Evolutionary conservation across 306 rosid species (phyloP), one percentile per base, ranked within the genome.

Genomic region (Quillaja saponaria): DNA sequence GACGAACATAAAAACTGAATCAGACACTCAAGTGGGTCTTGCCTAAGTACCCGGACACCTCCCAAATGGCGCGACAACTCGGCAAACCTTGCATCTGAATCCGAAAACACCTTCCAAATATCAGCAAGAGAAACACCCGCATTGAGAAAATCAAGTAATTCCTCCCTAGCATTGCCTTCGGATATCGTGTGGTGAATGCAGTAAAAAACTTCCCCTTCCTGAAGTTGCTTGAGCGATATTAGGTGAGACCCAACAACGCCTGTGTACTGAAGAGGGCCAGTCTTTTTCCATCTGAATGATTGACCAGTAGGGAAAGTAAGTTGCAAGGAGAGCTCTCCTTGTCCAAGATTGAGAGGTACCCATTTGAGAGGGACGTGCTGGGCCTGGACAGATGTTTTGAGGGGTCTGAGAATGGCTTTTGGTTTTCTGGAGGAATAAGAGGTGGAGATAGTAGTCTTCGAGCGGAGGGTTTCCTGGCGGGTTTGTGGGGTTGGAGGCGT

Each of bases 251-350:
- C 88, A 17, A 92, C 74, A 28, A 78, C 94, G 57, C 96, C 98
- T 7, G 96, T 81, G 94, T 68, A 88, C 54, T 84, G 87, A 0
- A 39, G 74, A 11, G 90, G 81, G 7, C 80, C 95, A 39, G 96
- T 92, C 44, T 76, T 82, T 19, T 68, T 79, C 98, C 98, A 88
- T 31, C 95, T 77, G 88, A 91, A 91, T 71, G 96, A 88, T 80
- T 91, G 98, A 66, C 98, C 98, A 18, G 98, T 91, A 52, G 96
- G 98, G 82, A 91, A 91, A 37, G 95, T 91, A 82, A 86, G 92
- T 28, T 86, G 83, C 25, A 88, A n/a, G 13, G 72, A 88, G 79
- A 92, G 98, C 61, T 88, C 96, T 18, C 80, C 73, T 21, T 49
- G 76, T 71, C 71, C 5, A 15, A 92, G 66, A 34, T 81, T 71